A percentile compares a stretch with the other conserved stretches of the same genome.
Evolutionary conservation across 2,329 filamentous ascomycete species (phyloP).

Genomic region (Aureobasidium sp.): DNA sequence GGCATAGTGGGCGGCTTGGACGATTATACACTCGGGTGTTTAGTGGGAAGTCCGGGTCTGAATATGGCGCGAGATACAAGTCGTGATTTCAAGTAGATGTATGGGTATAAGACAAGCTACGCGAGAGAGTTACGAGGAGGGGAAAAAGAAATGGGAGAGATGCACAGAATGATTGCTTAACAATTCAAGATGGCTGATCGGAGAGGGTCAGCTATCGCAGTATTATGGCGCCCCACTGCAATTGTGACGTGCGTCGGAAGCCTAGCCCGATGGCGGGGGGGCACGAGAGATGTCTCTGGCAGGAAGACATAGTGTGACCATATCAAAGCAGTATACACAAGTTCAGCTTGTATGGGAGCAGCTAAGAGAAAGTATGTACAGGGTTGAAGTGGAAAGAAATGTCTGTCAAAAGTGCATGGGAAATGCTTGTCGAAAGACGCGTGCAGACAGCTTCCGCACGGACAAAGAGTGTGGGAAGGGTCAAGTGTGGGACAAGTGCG

Average conservation of each 20-base stretch:
- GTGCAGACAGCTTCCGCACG: background rate
- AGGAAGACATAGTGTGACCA: background rate
- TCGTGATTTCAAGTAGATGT: background rate
- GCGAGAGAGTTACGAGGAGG: background rate
- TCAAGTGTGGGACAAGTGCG: background rate
- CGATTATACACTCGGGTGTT: background rate
- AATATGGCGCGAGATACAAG: background rate
- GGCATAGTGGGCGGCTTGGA: conserved; percentile 9
- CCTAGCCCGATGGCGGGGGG: background rate
- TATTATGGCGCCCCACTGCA: background rate
- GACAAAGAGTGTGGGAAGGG: background rate
- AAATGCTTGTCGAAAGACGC: background rate
- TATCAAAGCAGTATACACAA: background rate
- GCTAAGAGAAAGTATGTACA: background rate
- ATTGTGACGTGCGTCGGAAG: background rate
- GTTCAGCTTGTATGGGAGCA: background rate
- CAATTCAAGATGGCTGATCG: background rate
- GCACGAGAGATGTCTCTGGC: background rate
- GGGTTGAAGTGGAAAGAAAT: background rate
- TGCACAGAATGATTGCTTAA: background rate
- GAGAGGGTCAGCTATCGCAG: background rate
- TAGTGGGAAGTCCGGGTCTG: background rate
- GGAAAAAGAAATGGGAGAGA: background rate
- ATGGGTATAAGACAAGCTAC: background rate
- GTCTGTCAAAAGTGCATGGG: background rate